phyloP scores from a whole-genome alignment of 208 protist species.

The Leishmania amazonensis region DNA sequence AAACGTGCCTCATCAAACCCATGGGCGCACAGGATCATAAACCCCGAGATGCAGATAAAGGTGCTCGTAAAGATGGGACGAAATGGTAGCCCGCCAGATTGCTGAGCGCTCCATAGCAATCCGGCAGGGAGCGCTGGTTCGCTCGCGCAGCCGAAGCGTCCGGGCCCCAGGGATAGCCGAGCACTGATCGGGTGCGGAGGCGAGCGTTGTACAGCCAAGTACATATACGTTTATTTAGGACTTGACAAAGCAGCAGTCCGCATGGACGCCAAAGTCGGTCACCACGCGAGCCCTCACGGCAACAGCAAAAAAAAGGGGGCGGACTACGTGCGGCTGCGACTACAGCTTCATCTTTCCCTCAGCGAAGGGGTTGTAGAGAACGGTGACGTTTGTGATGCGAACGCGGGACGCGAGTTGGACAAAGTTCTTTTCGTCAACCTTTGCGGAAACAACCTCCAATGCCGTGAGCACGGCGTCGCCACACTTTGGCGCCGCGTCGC shows the following conservation, averaged over 20 bases:
- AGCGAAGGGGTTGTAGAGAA: slow-evolving; percentile 89
- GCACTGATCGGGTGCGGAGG: background rate
- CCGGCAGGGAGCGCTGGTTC: background rate
- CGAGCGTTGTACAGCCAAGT: background rate
- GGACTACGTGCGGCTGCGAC: background rate
- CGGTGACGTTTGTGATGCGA: slow-evolving; percentile 51
- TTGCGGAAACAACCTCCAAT: slow-evolving; percentile 41
- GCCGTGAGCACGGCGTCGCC: slow-evolving; percentile 59
- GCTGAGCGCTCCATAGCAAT: background rate
- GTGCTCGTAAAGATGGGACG: background rate
- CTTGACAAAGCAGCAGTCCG: background rate
- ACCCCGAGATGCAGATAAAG: background rate
- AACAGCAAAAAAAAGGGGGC: background rate
- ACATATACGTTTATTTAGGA: background rate
- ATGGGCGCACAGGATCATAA: background rate
- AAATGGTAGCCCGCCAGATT: background rate
- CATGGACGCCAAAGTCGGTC: background rate
- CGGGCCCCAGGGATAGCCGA: background rate
- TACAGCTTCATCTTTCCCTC: slow-evolving; percentile 40
- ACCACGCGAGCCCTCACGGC: background rate
- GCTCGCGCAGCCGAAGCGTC: background rate
- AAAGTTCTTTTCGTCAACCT: slow-evolving; percentile 62
- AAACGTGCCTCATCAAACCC: background rate
- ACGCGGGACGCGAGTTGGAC: slow-evolving; percentile 41
- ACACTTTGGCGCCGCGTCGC: slow-evolving; percentile 17